Base-by-base conservation (phyloP, 2,329 filamentous ascomycete species). In the Pseudopithomyces chartarum region DNA sequence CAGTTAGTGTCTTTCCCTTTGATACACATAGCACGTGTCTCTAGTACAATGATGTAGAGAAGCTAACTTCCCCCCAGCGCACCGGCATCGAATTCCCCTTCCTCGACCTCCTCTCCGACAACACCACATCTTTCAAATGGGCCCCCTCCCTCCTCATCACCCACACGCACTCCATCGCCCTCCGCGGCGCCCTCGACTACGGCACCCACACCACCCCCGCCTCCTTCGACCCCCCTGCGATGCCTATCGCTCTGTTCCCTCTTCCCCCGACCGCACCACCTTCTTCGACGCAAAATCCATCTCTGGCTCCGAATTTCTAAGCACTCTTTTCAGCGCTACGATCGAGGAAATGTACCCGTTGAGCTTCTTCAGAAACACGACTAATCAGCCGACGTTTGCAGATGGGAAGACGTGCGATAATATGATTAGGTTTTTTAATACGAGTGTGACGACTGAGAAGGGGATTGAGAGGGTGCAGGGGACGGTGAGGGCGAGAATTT, bases 41-140 rank as follows among this genome's bases (percentile, higher is more conserved):
- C n/a, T n/a, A n/a, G n/a, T n/a, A n/a, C n/a, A n/a, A n/a, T n/a
- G n/a, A n/a, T n/a, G n/a, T n/a, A 15, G 22, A 53, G 29, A 48
- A 52, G 53, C 63, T 68, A 54, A 71, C 62, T 26, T 20, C 7
- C 8, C 4, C 3, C 11, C 52, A 85, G 83, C 80, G 80, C 36
- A 72, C 80, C 17, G 78, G 80, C 8, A 79, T 84, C 57, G 80
- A 82, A 60, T 86, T 85, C 55, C 84, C 84, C 0, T 86, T 86
- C 65, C 57, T 86, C 36, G 83, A 85, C 63, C 64, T 83, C 6
- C 71, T 84, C 2, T 75, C 76, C 48, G 82, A 85, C 67, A 80
- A 79, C 33, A 71, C 77, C 58, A 80, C 81, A 1, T 80, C 78
- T 2, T 86, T 85, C 72, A 79, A 80, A 38, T 85, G 81, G 77